Conservation (phyloP, 2,329 filamentous ascomycete genomes). For the Myriosclerotinia curreyana region DNA sequence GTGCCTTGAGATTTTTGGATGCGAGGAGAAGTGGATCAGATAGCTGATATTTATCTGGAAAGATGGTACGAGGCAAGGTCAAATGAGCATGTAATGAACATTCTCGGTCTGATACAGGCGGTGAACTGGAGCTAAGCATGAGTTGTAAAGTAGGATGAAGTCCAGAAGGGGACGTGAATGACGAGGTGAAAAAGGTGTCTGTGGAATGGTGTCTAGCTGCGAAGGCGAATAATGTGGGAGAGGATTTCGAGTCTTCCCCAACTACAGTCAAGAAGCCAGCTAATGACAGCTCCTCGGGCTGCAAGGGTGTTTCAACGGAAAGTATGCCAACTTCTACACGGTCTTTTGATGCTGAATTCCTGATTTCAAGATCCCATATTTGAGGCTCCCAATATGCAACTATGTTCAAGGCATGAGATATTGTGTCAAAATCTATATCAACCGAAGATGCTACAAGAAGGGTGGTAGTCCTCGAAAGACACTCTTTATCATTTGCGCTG, state of each 20-base stretch:
- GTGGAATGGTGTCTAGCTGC: conserved; percentile 70
- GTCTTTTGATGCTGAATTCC: conserved; percentile 41
- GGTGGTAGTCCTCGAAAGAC: conserved; percentile 47
- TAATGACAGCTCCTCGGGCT: conserved; percentile 72
- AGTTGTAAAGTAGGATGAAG: conserved; percentile 80
- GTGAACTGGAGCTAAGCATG: conserved; percentile 52
- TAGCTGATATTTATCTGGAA: conserved; percentile 86
- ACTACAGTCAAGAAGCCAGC: conserved; percentile 76
- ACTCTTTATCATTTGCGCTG: conserved; percentile 45
- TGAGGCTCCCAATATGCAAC: conserved; percentile 60
- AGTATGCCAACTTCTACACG: conserved; percentile 81
- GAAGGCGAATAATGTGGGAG: conserved; percentile 78
- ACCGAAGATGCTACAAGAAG: conserved; percentile 58
- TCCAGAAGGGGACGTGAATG: conserved; percentile 69
- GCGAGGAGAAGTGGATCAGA: conserved; percentile 70
- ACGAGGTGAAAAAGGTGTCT: conserved; percentile 55
- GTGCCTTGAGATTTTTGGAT: conserved; percentile 71
- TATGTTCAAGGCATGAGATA: conserved; percentile 62
- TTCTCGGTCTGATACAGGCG: conserved; percentile 50
- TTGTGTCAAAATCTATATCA: conserved; percentile 74
- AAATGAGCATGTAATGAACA: conserved; percentile 78
- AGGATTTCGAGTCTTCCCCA: conserved; percentile 68
- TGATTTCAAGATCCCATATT: conserved; percentile 32
- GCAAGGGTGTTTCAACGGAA: conserved; percentile 59
- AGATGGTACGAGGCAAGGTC: conserved; percentile 76